phyloP scores from a whole-genome alignment of 2,329 filamentous ascomycete genomes.

The Fusarium sp. region DNA sequence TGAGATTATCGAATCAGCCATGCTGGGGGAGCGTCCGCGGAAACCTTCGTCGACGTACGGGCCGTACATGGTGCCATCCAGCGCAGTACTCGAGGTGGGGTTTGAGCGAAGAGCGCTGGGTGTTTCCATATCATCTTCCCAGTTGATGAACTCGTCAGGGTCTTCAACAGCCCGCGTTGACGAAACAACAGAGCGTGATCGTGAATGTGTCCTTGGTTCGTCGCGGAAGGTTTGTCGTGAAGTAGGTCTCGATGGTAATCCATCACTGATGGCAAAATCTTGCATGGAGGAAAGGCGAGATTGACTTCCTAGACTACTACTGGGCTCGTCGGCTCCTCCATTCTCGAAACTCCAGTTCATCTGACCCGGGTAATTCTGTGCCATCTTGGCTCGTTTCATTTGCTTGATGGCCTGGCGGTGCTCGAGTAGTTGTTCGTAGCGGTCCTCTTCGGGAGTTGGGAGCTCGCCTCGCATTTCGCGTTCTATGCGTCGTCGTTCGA shows the following conservation, averaged over 20 bases:
- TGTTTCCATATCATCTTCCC: constrained; percentile 67
- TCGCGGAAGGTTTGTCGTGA: constrained; percentile 55
- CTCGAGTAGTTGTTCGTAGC: constrained; percentile 69
- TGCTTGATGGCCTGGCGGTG: constrained; percentile 69
- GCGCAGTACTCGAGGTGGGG: constrained; percentile 64
- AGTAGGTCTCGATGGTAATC: constrained; percentile 52
- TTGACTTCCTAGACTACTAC: constrained; percentile 54
- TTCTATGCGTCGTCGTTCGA: constrained; percentile 85
- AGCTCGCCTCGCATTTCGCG: constrained; percentile 72
- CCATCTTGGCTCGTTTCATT: constrained; percentile 66
- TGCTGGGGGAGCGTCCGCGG: constrained; percentile 80
- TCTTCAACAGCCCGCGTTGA: constrained; percentile 49
- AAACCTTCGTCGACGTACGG: constrained; percentile 71
- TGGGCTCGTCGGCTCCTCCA: constrained; percentile 69
- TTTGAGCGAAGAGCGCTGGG: constrained; percentile 65
- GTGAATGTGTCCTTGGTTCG: constrained; percentile 61
- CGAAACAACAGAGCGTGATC: constrained; percentile 61
- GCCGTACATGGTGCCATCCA: constrained; percentile 84
- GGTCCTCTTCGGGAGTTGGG: constrained; percentile 70
- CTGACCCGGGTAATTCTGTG: constrained; percentile 61
- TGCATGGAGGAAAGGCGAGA: constrained; percentile 58
- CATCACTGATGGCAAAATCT: constrained; percentile 53
- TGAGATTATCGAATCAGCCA: constrained; percentile 81
- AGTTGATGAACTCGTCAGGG: constrained; percentile 50
- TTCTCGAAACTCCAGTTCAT: constrained; percentile 89